Percentiles rank a stretch among this genome's conserved stretches.
Evolutionary conservation across 2,329 filamentous ascomycete genomes (phyloP).

Genomic region (Pezicula radicicola): DNA sequence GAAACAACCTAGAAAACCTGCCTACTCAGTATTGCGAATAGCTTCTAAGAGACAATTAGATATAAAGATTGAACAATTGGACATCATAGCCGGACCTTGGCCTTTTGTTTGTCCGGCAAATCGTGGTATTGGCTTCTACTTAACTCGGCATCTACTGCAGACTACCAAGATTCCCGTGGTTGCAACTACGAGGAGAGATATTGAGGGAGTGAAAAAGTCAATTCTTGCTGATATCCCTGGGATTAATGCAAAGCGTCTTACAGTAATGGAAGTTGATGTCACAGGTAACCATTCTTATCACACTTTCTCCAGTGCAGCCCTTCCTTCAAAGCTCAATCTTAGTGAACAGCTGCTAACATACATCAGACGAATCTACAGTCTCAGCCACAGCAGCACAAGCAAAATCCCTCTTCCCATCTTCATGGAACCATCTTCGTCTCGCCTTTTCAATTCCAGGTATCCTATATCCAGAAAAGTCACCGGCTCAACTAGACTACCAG

Average conservation of each 20-base stretch:
- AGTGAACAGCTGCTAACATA: too few species aligned
- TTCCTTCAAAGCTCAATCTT: not conserved
- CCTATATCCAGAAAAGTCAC: slow-evolving; percentile 70
- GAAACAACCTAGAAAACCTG: too few species aligned
- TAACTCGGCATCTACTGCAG: slow-evolving; percentile 54
- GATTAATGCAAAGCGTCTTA: slow-evolving; percentile 39
- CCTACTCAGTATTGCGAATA: not conserved
- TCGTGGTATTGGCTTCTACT: slow-evolving; percentile 59
- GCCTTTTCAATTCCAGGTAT: slow-evolving; percentile 69
- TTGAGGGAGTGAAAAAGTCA: slow-evolving; percentile 42
- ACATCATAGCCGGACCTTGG: slow-evolving; percentile 23
- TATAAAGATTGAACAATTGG: not conserved
- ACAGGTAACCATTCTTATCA: slow-evolving; percentile 38
- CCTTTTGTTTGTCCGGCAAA: slow-evolving; percentile 55
- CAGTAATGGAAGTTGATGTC: slow-evolving; percentile 52
- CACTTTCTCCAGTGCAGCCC: not conserved
- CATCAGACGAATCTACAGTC: slow-evolving; percentile 58
- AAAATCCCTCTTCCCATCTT: slow-evolving; percentile 46
- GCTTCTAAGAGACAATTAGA: not conserved
- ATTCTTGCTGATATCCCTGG: slow-evolving; percentile 48
- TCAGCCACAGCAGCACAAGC: slow-evolving; percentile 50
- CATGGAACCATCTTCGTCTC: slow-evolving; percentile 60
- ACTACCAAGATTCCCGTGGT: slow-evolving; percentile 57
- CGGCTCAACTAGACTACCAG: slow-evolving; percentile 58
- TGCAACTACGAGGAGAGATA: slow-evolving; percentile 55